Evolutionary conservation across 1,284 basidiomycete species (phyloP), one percentile per base, ranked within the genome.

Genomic region (Leccinum variabile): DNA sequence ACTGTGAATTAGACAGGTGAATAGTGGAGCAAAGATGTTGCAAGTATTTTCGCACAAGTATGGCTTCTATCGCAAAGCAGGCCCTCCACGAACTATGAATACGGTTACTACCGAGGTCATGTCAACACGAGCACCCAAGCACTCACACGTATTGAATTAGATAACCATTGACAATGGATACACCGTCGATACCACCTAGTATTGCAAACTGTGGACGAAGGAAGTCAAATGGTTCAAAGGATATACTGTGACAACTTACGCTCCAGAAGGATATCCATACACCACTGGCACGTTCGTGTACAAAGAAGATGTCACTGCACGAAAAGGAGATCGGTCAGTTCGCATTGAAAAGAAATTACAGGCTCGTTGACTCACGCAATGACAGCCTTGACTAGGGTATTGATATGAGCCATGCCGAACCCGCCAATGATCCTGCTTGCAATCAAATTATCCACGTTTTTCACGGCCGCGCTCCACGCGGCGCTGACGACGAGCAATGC

Each of bases 121-220:
- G n/a, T 28, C 28, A 28, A 30, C 37, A 30, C 18, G 2, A 41
- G 35, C 16, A 30, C 5, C 28, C 14, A 30, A 6, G 37, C 28
- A 41, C 55, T 39, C 25, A 56, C 55, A 11, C 37, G 25, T 41
- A 56, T 56, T 56, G 37, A 41, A 56, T 56, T 10, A 56, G 22
- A 56, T 56, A 44, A 30, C 55, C 55, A 30, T 56, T 56, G 28
- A 44, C 55, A n/a, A 56, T 56, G 5, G 55, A 56, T 56, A 56
- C 55, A n/a, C 55, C 37, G 7, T 39, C 39, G 14, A 56, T 56
- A 56, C 55, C 55, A 11, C 37, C 55, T 8, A 41, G 28, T n/a
- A 41, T 41, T 9, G 55, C 55, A 41, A 56, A 56, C 55, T 56
- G 37, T 22, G 18, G 11, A 46, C 18, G 44, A 46, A 46, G 44